phyloP scores from a whole-genome alignment of 2,329 filamentous ascomycete genomes.

The Nemania diffusa region DNA sequence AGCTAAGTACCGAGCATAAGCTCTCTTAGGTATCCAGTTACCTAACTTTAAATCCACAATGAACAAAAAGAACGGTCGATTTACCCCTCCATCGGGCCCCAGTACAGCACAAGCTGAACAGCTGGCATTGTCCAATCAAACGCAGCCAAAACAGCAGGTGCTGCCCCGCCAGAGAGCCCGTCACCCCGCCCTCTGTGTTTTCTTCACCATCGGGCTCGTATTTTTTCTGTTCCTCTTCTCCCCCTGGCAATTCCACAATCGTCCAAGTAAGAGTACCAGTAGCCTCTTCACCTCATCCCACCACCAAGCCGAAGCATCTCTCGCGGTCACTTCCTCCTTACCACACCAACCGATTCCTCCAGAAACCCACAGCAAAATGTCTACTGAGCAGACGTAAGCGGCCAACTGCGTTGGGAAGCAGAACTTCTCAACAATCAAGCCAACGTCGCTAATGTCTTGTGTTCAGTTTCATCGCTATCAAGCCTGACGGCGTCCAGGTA shows the following conservation, averaged over 20 bases:
- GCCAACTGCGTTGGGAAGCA: neutral
- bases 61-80: slow-evolving; percentile 35
- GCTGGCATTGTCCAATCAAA: slow-evolving; percentile 38
- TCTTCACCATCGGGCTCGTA: slow-evolving; percentile 45
- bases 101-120: slow-evolving; percentile 11
- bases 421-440: neutral
- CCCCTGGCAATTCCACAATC: slow-evolving; percentile 46
- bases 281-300: slow-evolving; percentile 36
- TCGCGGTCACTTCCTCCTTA: slow-evolving; percentile 20
- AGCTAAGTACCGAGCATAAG: too few relatives aligned
- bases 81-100: slow-evolving; percentile 35
- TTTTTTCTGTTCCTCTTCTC: slow-evolving; percentile 48
- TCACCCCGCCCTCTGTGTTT: slow-evolving; percentile 50
- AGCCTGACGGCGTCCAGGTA: slow-evolving; percentile 99
- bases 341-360: slow-evolving; percentile 25
- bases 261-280: slow-evolving; percentile 43
- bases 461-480: slow-evolving; percentile 98
- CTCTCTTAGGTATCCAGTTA: neutral
- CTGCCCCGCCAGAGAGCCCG: slow-evolving; percentile 44
- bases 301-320: slow-evolving; percentile 30
- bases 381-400: slow-evolving; percentile 49
- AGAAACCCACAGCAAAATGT: slow-evolving; percentile 47
- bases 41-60: slow-evolving; percentile 20
- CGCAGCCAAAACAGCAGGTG: slow-evolving; percentile 33
- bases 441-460: slow-evolving; percentile 20